Base-by-base conservation (phyloP, 2,329 filamentous ascomycete genomes). In the Sclerotinia spermophila region DNA sequence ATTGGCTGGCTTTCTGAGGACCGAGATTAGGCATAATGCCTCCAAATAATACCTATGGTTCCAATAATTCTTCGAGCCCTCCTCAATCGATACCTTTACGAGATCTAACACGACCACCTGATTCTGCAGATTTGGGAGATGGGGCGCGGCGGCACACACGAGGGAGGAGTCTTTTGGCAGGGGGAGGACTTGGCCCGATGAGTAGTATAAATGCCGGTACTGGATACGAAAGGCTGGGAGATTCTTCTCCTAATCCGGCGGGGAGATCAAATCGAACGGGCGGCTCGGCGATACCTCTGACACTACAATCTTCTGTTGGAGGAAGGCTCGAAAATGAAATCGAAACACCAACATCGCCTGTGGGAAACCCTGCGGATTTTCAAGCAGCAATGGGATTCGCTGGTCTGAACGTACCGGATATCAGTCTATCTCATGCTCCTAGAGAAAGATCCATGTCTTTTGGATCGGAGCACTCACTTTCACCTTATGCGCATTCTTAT, bases 31-130 rank as follows among this genome's bases (percentile, higher is more conserved):
- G 69, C 75, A 79, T 71, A 71, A 86, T 84, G 84, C 82, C 84
- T 81, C 83, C 83, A 75, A 81, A 82, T 77, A 82, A 83, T 75
- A 80, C 82, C 66, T 81, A 83, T 71, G 81, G 83, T 71, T 71
- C 73, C 45, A 67, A 73, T 73, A 81, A 83, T 74, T 81, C 82
- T 73, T 83, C 85, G 40, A 81, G 82, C 60, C 79, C 80, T 71
- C 82, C 84, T 72, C 86, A 86, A 77, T 90, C 90, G 73, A 94
- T 96, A 81, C 91, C 91, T 72, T 83, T 95, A 71, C 89, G 89
- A 80, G 87, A 90, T 76, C 83, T 92, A 38, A 71, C 76, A 74
- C 80, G 76, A 19, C 78, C 78, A 64, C 77, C 79, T n/a, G 78
- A 79, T 72, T 75, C 75, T 21, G 72, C 70, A 38, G 75, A 77